Percentiles rank a stretch among this genome's conserved stretches.
These are phyloP conservation scores for Termitomyces sp. DNA, from an alignment of 768 basidiomycete genomes.

Conservation along the genomic window DNA sequence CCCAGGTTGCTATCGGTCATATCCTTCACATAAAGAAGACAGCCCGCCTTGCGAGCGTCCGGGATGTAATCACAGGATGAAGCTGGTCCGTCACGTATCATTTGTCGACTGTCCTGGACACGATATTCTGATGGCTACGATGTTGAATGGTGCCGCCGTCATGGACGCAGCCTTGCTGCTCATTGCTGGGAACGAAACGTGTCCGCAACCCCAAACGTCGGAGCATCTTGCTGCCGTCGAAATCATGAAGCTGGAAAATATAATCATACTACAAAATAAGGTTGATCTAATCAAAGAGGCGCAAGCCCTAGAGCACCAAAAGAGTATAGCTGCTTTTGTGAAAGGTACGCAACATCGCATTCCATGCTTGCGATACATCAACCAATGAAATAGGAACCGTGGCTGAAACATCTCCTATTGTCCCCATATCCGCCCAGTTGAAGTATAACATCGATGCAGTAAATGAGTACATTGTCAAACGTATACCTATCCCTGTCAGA, in stretches of 20 bases:
- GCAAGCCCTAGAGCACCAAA: conserved; percentile 92
- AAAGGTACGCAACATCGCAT: conserved; percentile 54
- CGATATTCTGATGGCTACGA: conserved; percentile 99
- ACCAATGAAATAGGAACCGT: conserved; percentile 72
- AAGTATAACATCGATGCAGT: conserved; percentile 99
- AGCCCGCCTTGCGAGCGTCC: conserved; percentile 90
- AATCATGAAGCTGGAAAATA: conserved; percentile 98
- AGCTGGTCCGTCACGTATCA: conserved; percentile 91
- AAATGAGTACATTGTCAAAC: conserved; percentile 96
- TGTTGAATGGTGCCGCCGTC: conserved; percentile 99
- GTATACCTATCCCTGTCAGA: conserved; percentile 90
- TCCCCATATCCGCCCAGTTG: conserved; percentile 97
- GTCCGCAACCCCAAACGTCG: conserved; percentile 97
- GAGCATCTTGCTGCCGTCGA: conserved; percentile 98
- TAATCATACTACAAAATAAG: conserved; percentile 98
- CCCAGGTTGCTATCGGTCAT: conserved; percentile 92
- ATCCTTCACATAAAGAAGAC: conserved; percentile 91
- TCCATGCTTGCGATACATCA: not conserved
- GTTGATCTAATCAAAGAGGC: conserved; percentile 96
- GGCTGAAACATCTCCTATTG: conserved; percentile 95
- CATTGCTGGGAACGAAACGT: conserved; percentile 97
- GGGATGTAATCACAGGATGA: conserved; percentile 87
- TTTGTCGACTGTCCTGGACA: conserved; percentile 98
- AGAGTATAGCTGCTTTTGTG: conserved; percentile 92
- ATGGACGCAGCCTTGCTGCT: conserved; percentile 98